phyloP scores from a whole-genome alignment of 2,329 filamentous ascomycete species.

The Colletotrichum sublineola region DNA sequence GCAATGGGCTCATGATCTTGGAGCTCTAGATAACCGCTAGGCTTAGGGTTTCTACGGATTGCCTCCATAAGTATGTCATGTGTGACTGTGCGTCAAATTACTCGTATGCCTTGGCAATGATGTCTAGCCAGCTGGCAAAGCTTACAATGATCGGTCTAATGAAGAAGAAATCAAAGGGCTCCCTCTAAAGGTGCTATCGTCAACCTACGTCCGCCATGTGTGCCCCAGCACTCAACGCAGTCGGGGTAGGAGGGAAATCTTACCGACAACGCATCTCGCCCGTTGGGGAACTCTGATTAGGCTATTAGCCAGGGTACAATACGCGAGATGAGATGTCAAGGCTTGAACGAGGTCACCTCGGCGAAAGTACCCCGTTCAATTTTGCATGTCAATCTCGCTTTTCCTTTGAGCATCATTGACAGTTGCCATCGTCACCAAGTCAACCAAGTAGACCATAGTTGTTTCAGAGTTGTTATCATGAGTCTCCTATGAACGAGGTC shows the following conservation, averaged over 20 bases:
- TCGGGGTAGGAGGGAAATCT: too few species aligned
- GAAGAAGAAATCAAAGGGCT: too few species aligned
- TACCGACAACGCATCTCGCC: too few species aligned
- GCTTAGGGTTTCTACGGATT: not conserved
- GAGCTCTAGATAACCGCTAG: not conserved
- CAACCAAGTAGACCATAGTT: not conserved
- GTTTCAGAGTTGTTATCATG: slow-evolving; percentile 19
- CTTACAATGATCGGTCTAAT: not conserved
- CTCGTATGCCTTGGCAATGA: not conserved
- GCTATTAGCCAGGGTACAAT: too few species aligned
- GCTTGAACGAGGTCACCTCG: too few species aligned
- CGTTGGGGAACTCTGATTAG: too few species aligned
- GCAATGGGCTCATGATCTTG: not conserved
- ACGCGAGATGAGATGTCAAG: too few species aligned
- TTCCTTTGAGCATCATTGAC: not conserved
- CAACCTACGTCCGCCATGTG: too few species aligned
- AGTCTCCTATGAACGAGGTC: slow-evolving; percentile 22
- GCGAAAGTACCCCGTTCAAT: slow-evolving; percentile 42
- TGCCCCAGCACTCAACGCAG: too few species aligned
- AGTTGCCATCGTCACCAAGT: not conserved
- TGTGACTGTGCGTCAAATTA: not conserved
- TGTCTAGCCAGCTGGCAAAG: not conserved
- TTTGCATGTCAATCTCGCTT: too few species aligned
- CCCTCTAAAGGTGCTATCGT: too few species aligned
- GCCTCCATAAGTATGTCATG: too few species aligned